Conservation (phyloP, 1,284 basidiomycete genomes). For the Sporisorium scitamineum region DNA sequence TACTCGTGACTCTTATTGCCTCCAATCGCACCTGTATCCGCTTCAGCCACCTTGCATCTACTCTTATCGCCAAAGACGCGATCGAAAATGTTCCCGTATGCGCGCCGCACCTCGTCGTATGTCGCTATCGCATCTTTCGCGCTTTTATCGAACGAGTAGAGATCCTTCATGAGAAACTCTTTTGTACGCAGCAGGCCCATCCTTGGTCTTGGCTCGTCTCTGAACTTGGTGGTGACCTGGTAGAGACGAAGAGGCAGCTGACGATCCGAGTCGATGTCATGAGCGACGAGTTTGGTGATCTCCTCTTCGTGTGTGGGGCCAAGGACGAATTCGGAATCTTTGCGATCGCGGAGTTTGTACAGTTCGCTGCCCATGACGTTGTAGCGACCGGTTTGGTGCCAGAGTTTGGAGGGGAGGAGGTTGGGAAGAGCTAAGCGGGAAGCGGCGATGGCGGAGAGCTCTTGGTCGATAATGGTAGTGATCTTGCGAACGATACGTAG, state of each 20-base stretch:
- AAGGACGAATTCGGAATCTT: constrained; percentile 64
- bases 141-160: constrained; percentile 69
- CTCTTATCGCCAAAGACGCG: constrained; percentile 34
- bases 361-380: constrained; percentile 67
- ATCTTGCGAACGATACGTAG: constrained; percentile 67
- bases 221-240: constrained; percentile 69
- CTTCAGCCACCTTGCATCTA: constrained; percentile 63
- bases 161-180: constrained; percentile 70
- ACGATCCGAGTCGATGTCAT: constrained; percentile 59
- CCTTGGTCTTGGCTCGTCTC: constrained; percentile 69
- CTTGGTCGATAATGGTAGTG: constrained; percentile 62
- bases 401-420: constrained; percentile 63
- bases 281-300: constrained; percentile 65
- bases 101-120: constrained; percentile 64
- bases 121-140: constrained; percentile 31
- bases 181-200: constrained; percentile 68
- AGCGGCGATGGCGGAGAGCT: constrained; percentile 64
- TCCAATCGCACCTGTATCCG: constrained; percentile 70
- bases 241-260: constrained; percentile 68
- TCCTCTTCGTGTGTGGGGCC: constrained; percentile 70
- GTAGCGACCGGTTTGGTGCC: constrained; percentile 65
- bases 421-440: constrained; percentile 67
- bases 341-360: constrained; percentile 66
- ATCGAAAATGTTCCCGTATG: constrained; percentile 66
- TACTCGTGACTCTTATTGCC: constrained; percentile 69